A percentile compares a stretch with the other conserved stretches of the same genome.
These are phyloP conservation scores for Begonia fuchsioides DNA, from an alignment of 306 rosid genomes.

Conservation along the genomic window DNA sequence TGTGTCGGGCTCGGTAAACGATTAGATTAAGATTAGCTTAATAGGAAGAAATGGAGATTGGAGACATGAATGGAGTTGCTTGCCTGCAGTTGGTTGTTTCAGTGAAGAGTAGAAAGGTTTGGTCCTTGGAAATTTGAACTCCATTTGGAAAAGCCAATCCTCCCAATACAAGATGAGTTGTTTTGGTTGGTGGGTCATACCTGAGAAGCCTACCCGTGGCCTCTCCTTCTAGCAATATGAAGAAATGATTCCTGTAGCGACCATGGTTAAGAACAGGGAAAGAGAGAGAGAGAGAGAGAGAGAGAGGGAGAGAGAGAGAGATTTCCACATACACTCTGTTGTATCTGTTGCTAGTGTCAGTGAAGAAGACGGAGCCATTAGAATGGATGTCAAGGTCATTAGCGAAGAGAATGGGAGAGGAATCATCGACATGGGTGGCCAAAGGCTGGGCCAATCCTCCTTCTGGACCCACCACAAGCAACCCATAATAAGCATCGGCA, in stretches of 20 bases:
- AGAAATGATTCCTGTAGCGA: constrained; percentile 41
- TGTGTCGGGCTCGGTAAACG: too few relatives aligned
- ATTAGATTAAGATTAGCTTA: neutral
- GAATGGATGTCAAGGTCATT: constrained; percentile 76
- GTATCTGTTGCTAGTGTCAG: constrained; percentile 83
- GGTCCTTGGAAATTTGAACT: constrained; percentile 62
- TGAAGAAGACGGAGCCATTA: constrained; percentile 90
- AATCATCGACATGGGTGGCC: constrained; percentile 50
- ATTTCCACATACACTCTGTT: constrained; percentile 41
- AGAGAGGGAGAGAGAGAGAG: neutral
- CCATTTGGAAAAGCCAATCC: constrained; percentile 96
- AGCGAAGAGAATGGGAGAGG: constrained; percentile 71
- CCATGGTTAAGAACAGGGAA: neutral
- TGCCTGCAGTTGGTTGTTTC: constrained; percentile 98
- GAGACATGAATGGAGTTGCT: constrained; percentile 9
- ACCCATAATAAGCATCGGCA: constrained; percentile 83
- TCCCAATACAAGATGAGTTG: constrained; percentile 66
- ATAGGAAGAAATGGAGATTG: neutral
- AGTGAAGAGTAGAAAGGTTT: constrained; percentile 47
- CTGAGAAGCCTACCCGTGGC: constrained; percentile 77
- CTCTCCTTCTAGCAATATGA: constrained; percentile 85
- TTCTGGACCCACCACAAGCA: constrained; percentile 61
- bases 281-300: neutral
- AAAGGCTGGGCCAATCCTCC: constrained; percentile 72
- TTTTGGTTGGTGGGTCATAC: constrained; percentile 78